Percentiles rank a stretch among this genome's conserved stretches.
phyloP scores from a whole-genome alignment of 2,329 filamentous ascomycete species.

The Penicillium sp. region DNA sequence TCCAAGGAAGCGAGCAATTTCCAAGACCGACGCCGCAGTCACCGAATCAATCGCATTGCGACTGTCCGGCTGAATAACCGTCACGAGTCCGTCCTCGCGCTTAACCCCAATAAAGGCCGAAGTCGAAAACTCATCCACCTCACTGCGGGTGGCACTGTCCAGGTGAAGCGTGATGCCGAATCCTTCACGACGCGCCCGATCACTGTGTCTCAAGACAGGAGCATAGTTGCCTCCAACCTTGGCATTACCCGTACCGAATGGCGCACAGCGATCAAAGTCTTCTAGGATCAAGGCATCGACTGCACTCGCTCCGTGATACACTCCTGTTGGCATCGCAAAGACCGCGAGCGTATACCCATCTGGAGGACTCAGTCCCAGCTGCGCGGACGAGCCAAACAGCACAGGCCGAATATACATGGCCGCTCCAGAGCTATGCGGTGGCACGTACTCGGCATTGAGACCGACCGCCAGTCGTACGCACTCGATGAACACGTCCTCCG shows the following conservation, averaged over 20 bases:
- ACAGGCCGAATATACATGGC: conserved; percentile 92
- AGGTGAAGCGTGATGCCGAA: conserved; percentile 95
- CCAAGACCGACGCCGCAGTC: conserved; percentile 75
- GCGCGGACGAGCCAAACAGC: conserved; percentile 82
- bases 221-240: conserved; percentile 97
- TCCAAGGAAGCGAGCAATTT: conserved; percentile 73
- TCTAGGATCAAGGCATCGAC: conserved; percentile 88
- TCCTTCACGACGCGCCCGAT: conserved; percentile 73
- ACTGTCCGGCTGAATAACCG: conserved; percentile 83
- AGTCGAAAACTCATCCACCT: conserved; percentile 95
- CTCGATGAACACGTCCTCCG: conserved; percentile 72
- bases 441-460: conserved; percentile 87
- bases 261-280: conserved; percentile 91
- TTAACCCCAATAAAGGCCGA: conserved; percentile 86
- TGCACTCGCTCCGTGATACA: conserved; percentile 87
- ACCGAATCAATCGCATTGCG: conserved; percentile 85
- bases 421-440: conserved; percentile 82
- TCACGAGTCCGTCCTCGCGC: conserved; percentile 61
- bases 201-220: conserved; percentile 84
- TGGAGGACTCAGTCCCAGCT: conserved; percentile 81
- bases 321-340: conserved; percentile 86
- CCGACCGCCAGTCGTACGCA: conserved; percentile 79
- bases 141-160: conserved; percentile 78
- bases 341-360: conserved; percentile 92
- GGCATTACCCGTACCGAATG: conserved; percentile 84